These are phyloP conservation scores for Colletotrichum sp. DNA, from an alignment of 2,329 filamentous ascomycete genomes.

Conservation along the genomic window DNA sequence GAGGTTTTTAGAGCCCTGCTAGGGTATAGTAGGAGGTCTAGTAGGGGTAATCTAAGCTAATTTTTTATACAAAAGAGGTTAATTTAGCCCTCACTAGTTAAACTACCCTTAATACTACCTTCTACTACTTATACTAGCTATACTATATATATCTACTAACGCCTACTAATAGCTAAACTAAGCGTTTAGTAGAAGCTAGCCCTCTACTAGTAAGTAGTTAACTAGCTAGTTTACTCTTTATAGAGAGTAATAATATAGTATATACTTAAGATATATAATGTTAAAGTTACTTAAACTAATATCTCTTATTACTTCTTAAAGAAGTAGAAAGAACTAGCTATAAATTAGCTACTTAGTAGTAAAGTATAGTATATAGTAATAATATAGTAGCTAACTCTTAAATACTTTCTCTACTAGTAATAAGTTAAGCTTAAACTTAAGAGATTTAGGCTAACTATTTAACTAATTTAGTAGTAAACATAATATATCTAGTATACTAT, in stretches of 20 bases:
- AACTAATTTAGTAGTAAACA: no score
- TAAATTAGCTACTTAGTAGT: not conserved
- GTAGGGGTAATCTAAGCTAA: not conserved
- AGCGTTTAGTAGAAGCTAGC: not conserved
- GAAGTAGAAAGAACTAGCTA: not conserved
- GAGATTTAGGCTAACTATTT: no score
- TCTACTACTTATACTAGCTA: not conserved
- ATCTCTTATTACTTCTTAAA: not conserved
- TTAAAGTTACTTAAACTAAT: not conserved
- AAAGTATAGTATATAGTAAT: not conserved
- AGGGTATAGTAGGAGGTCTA: not conserved
- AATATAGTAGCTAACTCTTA: not conserved
- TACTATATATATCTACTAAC: not conserved
- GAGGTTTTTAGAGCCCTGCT: not conserved
- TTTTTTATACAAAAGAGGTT: not conserved
- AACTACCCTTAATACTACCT: not conserved
- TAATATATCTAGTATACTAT: no score
- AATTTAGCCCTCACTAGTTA: not conserved
- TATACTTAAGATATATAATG: no score
- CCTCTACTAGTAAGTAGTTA: not conserved
- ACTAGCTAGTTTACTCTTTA: not conserved
- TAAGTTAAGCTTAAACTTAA: not conserved
- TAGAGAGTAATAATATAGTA: not conserved
- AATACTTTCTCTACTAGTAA: not conserved
- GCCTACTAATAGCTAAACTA: not conserved